Conservation (phyloP, 352 stramenopile genomes). For the Thalassiosira delicatula region DNA sequence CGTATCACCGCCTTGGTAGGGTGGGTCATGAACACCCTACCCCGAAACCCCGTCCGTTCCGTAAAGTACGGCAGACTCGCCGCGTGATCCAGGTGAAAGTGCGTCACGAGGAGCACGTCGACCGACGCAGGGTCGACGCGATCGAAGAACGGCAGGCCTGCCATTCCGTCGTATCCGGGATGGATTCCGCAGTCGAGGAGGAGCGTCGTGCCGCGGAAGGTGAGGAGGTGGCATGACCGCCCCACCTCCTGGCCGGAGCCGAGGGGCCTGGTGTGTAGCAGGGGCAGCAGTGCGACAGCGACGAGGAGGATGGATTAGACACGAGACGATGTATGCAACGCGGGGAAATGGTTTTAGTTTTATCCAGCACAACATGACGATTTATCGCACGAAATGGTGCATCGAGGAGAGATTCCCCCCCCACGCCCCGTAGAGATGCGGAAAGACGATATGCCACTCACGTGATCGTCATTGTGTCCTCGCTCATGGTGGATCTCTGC, state of each 20-base stretch:
- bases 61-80: slow-evolving; percentile 98
- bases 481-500: slow-evolving; percentile 36
- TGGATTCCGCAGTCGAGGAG: slow-evolving; percentile 92
- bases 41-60: slow-evolving; percentile 97
- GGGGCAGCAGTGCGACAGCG: too few species aligned
- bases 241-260: slow-evolving; percentile 98
- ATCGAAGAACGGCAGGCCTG: slow-evolving; percentile 98
- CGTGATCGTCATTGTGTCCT: slow-evolving; percentile 37
- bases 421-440: too few species aligned
- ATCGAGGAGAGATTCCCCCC: too few species aligned
- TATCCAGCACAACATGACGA: too few species aligned
- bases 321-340: too few species aligned
- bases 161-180: slow-evolving; percentile 94
- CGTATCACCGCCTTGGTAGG: slow-evolving; percentile 98
- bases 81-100: slow-evolving; percentile 99
- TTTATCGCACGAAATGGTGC: too few species aligned
- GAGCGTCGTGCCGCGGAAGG: slow-evolving; percentile 99
- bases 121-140: slow-evolving; percentile 89
- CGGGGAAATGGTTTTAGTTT: too few species aligned
- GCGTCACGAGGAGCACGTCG: slow-evolving; percentile 97
- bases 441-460: neutral
- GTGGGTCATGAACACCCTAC: slow-evolving; percentile 99
- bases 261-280: slow-evolving; percentile 83
- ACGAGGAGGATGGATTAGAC: too few species aligned
- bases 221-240: slow-evolving; percentile 98